Evolutionary conservation across 768 basidiomycete species (phyloP).

Genomic region (Nidularia sp.): DNA sequence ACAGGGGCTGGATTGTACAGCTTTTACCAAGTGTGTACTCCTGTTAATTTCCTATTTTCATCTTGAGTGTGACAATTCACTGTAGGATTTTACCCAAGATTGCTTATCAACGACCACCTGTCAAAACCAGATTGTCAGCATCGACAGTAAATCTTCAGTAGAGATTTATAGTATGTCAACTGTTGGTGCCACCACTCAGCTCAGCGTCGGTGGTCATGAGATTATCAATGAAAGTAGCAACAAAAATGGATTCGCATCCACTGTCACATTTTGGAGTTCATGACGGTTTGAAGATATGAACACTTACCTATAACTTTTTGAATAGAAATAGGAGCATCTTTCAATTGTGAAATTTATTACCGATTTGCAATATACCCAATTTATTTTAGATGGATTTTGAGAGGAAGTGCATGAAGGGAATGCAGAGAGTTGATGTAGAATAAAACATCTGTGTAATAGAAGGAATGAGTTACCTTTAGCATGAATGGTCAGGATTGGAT

Average conservation of each 20-base stretch:
- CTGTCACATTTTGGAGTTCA: constrained; percentile 42
- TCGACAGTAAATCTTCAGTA: constrained; percentile 40
- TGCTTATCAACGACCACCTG: constrained; percentile 39
- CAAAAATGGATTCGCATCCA: constrained; percentile 52
- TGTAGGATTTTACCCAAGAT: constrained; percentile 39
- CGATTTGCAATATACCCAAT: no score
- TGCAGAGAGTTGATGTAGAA: no score
- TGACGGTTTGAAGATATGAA: no score
- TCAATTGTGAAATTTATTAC: no score
- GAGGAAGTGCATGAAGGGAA: no score
- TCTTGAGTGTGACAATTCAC: not conserved
- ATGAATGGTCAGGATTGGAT: no score
- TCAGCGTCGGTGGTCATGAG: constrained; percentile 41
- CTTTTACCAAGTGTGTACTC: constrained; percentile 43
- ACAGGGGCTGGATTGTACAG: constrained; percentile 60
- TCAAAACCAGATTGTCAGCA: constrained; percentile 44
- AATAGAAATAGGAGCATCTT: no score
- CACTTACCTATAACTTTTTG: no score
- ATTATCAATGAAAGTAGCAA: constrained; percentile 43
- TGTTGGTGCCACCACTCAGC: constrained; percentile 44
- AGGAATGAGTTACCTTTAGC: no score
- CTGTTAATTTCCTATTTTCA: not conserved
- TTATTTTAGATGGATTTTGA: no score
- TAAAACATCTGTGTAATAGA: no score
- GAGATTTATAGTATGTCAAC: constrained; percentile 55